A percentile compares a stretch with the other conserved stretches of the same genome.
These are phyloP conservation scores for Russula sp. DNA, from an alignment of 768 basidiomycete species.

Conservation along the genomic window DNA sequence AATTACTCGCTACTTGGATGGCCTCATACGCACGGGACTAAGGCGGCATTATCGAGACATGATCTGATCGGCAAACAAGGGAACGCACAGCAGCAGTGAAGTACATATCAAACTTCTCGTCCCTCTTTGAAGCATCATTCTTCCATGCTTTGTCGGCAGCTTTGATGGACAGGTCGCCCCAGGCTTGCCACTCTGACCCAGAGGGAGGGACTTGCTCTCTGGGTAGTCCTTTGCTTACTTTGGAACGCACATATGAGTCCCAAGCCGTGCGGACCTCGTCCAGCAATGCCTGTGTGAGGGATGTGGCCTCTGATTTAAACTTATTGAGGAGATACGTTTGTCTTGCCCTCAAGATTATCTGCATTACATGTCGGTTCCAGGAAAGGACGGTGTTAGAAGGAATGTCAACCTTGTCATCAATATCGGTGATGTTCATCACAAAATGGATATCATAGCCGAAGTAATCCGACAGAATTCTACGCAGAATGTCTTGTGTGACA, in stretches of 20 bases:
- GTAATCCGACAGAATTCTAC: conserved; percentile 90
- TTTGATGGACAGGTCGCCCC: conserved; percentile 50
- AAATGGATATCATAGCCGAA: conserved; percentile 98
- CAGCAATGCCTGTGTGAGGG: conserved; percentile 58
- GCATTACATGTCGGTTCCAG: conserved; percentile 5
- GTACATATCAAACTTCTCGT: conserved; percentile 94
- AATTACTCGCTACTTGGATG: conserved; percentile 47
- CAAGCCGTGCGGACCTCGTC: conserved; percentile 59
- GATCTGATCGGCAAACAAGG: conserved; percentile 21
- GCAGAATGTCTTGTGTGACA: conserved; percentile 88
- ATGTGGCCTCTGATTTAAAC: conserved; percentile 52
- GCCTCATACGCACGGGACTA: conserved; percentile 55
- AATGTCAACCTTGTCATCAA: conserved; percentile 86
- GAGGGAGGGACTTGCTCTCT: conserved; percentile 45
- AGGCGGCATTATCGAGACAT: conserved; percentile 2
- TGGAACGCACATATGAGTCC: conserved; percentile 57
- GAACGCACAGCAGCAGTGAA: conserved; percentile 68
- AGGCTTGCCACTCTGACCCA: conserved; percentile 52
- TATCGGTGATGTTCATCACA: conserved; percentile 99
- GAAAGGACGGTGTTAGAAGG: conserved; percentile 23
- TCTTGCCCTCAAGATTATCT: conserved; percentile 94
- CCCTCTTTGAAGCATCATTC: conserved; percentile 64
- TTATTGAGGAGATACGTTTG: conserved; percentile 69
- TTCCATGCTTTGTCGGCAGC: conserved; percentile 59
- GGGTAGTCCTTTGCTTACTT: conserved; percentile 63